phyloP scores from a whole-genome alignment of 1,284 basidiomycete genomes.

The Marasmius oreades region DNA sequence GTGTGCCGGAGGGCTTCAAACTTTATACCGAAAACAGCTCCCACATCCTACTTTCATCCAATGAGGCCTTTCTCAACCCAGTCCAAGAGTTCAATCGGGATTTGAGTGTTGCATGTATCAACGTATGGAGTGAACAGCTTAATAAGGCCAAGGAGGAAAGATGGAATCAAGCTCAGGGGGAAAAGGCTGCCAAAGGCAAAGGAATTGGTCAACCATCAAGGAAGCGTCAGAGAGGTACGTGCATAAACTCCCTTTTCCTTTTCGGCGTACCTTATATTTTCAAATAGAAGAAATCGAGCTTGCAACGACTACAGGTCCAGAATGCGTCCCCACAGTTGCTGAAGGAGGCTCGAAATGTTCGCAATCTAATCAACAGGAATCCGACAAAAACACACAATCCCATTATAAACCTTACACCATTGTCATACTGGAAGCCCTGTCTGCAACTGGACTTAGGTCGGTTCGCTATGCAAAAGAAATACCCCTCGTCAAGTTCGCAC shows the following conservation, averaged over 20 bases:
- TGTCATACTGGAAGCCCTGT: constrained; percentile 90
- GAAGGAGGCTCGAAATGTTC: not conserved
- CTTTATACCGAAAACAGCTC: constrained; percentile 86
- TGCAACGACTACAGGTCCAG: not conserved
- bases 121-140: constrained; percentile 77
- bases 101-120: constrained; percentile 86
- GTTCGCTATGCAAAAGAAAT: constrained; percentile 99
- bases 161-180: constrained; percentile 45
- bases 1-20: constrained; percentile 71
- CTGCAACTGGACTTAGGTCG: constrained; percentile 92
- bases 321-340: not conserved
- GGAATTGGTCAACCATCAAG: constrained; percentile 10
- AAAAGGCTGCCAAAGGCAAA: constrained; percentile 26
- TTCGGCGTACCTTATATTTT: not conserved
- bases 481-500: constrained; percentile 74
- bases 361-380: not conserved
- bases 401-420: constrained; percentile 65
- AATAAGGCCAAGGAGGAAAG: constrained; percentile 65
- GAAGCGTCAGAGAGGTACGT: constrained; percentile 21
- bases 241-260: not conserved
- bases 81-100: constrained; percentile 99
- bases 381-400: not conserved
- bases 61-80: constrained; percentile 93
- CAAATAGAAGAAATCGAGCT: not conserved
- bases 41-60: constrained; percentile 76